Base-by-base conservation (phyloP, 2,329 filamentous ascomycete genomes). In the Aspergillus hiratsukae region DNA sequence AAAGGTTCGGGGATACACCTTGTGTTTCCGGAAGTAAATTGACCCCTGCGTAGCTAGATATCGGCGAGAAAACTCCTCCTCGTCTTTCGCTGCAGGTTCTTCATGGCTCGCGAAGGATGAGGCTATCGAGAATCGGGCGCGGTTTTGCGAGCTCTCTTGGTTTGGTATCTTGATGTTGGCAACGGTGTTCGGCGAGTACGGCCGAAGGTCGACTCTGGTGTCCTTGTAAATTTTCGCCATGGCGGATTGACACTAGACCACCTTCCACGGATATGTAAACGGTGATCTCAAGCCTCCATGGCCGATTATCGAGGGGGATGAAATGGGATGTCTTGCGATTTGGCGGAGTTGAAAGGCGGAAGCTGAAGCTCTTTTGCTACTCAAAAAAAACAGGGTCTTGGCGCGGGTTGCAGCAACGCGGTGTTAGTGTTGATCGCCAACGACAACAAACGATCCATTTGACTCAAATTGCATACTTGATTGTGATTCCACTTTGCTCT, bases 171-270 rank as follows among this genome's bases (percentile, higher is more conserved):
- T 81, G 68, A 93, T 85, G 66, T 86, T 84, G 70, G 91, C 83
- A 67, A 87, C 83, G 58, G 87, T 88, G 66, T 83, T 84, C 63
- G 82, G 80, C 65, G 84, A 87, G 59, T 85, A 81, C 62, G 87
- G 85, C 75, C 94, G 89, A 66, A 94, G 83, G 74, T 90, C 90
- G 75, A 96, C 80, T 72, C 89, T 87, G 73, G 89, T 91, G 82
- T 95, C 91, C 79, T 91, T 92, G 81, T 89, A 94, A 75, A 90
- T 80, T 83, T 79, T 80, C 78, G 81, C 85, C 87, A 88, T 88
- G 70, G 69, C 76, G 66, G 56, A 62, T 58, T 64, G 60, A 48
- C 48, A 55, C 53, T 49, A 56, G 59, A 61, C 49, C 54, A 58
- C 58, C 59, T 63, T 66, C 58, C 58, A 59, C 60, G 54, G 60